Evolutionary conservation across 768 basidiomycete species (phyloP), one percentile per base, ranked within the genome.

Genomic region (Chalciporus sphaerocephalus): DNA sequence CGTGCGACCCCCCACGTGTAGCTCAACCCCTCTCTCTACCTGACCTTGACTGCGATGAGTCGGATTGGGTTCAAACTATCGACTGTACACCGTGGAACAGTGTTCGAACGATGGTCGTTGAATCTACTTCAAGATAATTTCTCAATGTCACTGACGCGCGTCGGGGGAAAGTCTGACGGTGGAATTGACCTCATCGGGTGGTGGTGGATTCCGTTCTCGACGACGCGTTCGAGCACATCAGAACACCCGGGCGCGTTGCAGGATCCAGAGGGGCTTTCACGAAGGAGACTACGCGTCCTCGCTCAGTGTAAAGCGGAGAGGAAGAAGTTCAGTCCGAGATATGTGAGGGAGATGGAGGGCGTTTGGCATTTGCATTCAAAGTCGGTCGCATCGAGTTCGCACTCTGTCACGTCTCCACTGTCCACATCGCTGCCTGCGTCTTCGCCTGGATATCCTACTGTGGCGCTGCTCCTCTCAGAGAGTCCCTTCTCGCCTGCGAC

Each of bases 251-350:
- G 51, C 4, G 46, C 58, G 25, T 30, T 60, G 12, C 38, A 33
- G 15, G 58, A 56, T 41, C 17, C 48, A 1, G 21, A 51, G 13
- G 61, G 56, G 1, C 44, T 57, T 1, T 27, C 37, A 4, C 70
- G 80, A 18, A 68, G 75, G 27, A 74, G 89, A 2, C 55, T 94
- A 4, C 83, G 92, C 42, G 75, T 96, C 9, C 63, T 95, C 17
- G 91, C 76, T 0, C 92, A 95, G 58, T 96, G 93, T 71, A 96
- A 96, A 72, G 91, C 91, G 0, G 89, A 93, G 58, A 85, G 81
- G 70, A 84, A 81, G 66, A 87, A 85, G 60, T 64, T 83, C 28
- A 77, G 87, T 3, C 91, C 92, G 2, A 81, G 81, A 20, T 85
- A 84, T 54, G 78, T 96, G 0, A 80, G 93, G 24, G 93, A 96